Conservation (phyloP, 1,284 basidiomycete species). For the Cryptococcus hybrid region DNA sequence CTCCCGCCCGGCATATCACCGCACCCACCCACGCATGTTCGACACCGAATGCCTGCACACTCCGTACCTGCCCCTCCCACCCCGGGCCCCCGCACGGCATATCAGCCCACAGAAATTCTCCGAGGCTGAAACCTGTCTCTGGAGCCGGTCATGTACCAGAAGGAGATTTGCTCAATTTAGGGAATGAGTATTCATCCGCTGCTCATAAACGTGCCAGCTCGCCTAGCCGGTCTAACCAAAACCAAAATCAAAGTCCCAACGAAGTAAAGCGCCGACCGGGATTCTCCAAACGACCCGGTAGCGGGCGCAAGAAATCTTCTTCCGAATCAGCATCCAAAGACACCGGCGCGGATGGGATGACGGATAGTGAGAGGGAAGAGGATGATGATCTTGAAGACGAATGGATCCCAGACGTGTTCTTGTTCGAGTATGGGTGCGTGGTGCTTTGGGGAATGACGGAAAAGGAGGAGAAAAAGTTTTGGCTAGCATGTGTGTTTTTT, state of each 20-base stretch:
- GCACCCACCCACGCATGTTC: constrained; percentile 69
- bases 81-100: constrained; percentile 7
- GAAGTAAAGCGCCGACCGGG: constrained; percentile 39
- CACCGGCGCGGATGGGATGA: constrained; percentile 52
- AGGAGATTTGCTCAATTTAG: constrained; percentile 44
- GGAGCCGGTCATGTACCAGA: constrained; percentile 34
- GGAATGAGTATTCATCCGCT: constrained; percentile 8
- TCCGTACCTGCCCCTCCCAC: constrained; percentile 46
- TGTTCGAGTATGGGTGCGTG: constrained; percentile 86
- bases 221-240: constrained; percentile 4
- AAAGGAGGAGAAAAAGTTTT: constrained; percentile 85
- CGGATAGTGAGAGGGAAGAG: constrained; percentile 40
- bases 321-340: constrained; percentile 55
- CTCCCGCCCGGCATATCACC: constrained; percentile 73
- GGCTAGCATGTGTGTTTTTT: constrained; percentile 69
- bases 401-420: constrained; percentile 72
- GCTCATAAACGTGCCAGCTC: constrained; percentile 9
- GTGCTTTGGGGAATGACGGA: constrained; percentile 98
- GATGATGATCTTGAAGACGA: constrained; percentile 61
- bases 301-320: constrained; percentile 53
- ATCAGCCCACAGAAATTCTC: constrained; percentile 16
- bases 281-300: constrained; percentile 46
- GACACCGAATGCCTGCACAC: constrained; percentile 50
- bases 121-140: constrained; percentile 36
- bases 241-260: background rate